Evolutionary conservation across 176 grass and related monocot genomes (phyloP).

Genomic region (Pontederia paniculata): DNA sequence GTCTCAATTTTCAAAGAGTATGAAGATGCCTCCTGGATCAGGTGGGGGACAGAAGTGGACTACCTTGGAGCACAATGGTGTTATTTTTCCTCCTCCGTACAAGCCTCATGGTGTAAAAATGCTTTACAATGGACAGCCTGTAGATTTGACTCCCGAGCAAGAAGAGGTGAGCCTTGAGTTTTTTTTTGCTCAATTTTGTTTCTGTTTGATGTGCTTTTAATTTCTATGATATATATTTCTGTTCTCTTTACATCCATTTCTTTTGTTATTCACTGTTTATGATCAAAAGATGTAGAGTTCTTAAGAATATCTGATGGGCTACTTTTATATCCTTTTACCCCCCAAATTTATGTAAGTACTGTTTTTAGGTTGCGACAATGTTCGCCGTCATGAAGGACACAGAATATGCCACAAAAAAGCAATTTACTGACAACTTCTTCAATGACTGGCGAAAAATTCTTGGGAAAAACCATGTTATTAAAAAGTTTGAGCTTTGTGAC

Average conservation of each 20-base stretch:
- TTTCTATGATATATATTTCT: conserved; percentile 16
- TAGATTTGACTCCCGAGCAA: conserved; percentile 83
- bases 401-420: conserved; percentile 49
- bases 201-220: too few relatives aligned
- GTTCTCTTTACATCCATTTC: too few relatives aligned
- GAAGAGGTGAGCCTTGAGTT: conserved; percentile 57
- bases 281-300: too few relatives aligned
- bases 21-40: conserved; percentile 76
- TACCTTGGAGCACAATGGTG: conserved; percentile 73
- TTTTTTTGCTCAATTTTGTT: too few relatives aligned
- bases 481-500: conserved; percentile 81
- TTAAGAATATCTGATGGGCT: not conserved
- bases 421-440: conserved; percentile 87
- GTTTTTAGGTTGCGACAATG: conserved; percentile 86
- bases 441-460: conserved; percentile 77
- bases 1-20: conserved; percentile 48
- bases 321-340: not conserved
- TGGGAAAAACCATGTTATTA: conserved; percentile 86
- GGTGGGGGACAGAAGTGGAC: conserved; percentile 84
- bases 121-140: conserved; percentile 72
- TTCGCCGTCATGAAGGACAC: conserved; percentile 98
- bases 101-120: conserved; percentile 87
- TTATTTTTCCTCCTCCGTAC: conserved; percentile 93
- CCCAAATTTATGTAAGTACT: not conserved
- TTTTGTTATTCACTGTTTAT: too few relatives aligned